Base-by-base conservation (phyloP, 169 alveolate genomes). In the Babesia sp. region DNA sequence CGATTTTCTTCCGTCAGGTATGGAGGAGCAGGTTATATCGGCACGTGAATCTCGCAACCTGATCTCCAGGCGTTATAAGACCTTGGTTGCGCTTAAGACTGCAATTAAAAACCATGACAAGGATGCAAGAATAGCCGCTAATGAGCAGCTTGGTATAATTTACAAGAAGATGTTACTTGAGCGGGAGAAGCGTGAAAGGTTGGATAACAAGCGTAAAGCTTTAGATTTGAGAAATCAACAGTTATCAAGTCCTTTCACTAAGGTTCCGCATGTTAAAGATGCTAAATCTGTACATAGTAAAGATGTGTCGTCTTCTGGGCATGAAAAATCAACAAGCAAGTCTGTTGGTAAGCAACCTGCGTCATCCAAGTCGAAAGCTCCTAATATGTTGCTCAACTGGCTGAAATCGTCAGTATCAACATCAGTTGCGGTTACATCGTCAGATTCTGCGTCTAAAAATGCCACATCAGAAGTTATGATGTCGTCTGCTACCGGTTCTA, bases 311-410 rank as follows among this genome's bases (percentile, higher is more conserved):
- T 55, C 57, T 28, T n/a, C 24, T 7, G 42, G 11, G 45, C 69
- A 51, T 1, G 55, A 41, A 5, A 69, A 55, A 33, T 1, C 54
- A 29, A 18, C 56, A 29, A n/a, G 12, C 36, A 44, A 26, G 34
- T 0, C 24, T 1, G 3, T 34, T 3, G 61, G 54, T 12, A 64
- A 64, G 26, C 48, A 31, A 41, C 8, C 57, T 31, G 37, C 45
- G 5, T 34, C n/a, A 11, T 37, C 60, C 14, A 18, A 29, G 33
- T 6, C 59, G 6, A 64, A 50, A n/a, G 53, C 42, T 7, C 74
- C 74, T 2, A 64, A 50, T 29, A 70, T 79, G 83, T 54, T 79
- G 1, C 76, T 79, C 69, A 79, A 56, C 31, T 79, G 87, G 87
- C 45, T 79, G 34, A 64, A 64, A 45, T 29, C 74, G 9, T 26